Percentiles rank a stretch among this genome's conserved stretches.
phyloP scores from a whole-genome alignment of 2,329 filamentous ascomycete genomes.

The Xylariomycetidae sp. region DNA sequence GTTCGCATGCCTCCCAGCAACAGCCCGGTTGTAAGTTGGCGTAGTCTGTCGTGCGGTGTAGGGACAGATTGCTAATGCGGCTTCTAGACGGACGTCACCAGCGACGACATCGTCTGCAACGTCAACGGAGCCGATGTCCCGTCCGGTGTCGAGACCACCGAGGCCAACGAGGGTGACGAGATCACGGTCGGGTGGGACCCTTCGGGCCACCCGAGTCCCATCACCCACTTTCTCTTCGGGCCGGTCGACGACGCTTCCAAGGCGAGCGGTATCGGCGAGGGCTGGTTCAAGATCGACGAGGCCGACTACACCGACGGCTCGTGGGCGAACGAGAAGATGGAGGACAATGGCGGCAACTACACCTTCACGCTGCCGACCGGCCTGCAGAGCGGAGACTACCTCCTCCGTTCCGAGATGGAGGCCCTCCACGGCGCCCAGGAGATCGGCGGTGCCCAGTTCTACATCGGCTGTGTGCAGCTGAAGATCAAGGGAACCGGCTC shows the following conservation, averaged over 20 bases:
- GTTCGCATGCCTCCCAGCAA: constrained; percentile 24
- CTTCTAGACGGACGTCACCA: constrained; percentile 20
- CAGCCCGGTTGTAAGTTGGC: constrained; percentile 18
- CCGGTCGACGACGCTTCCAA: constrained; percentile 60
- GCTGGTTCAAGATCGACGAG: constrained; percentile 25
- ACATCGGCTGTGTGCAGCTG: constrained; percentile 27
- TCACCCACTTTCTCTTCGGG: constrained; percentile 24
- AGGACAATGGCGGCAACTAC: constrained; percentile 14
- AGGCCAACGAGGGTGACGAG: constrained; percentile 26
- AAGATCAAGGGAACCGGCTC: constrained; percentile 23
- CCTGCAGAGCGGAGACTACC: constrained; percentile 27
- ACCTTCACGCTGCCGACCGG: constrained; percentile 22
- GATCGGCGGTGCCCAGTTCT: constrained; percentile 25
- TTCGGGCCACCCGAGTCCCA: constrained; percentile 31
- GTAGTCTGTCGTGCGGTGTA: not conserved
- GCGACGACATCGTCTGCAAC: constrained; percentile 20
- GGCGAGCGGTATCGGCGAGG: constrained; percentile 41
- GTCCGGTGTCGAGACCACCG: constrained; percentile 23
- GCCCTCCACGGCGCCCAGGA: constrained; percentile 25
- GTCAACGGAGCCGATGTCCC: constrained; percentile 16
- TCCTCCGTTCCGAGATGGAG: constrained; percentile 30
- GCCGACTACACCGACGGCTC: constrained; percentile 16
- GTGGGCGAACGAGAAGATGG: constrained; percentile 23
- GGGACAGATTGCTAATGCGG: constrained; percentile 17
- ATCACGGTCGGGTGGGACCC: constrained; percentile 32